Base-by-base conservation (phyloP, 208 protist genomes). In the Eutreptiella sp. region DNA sequence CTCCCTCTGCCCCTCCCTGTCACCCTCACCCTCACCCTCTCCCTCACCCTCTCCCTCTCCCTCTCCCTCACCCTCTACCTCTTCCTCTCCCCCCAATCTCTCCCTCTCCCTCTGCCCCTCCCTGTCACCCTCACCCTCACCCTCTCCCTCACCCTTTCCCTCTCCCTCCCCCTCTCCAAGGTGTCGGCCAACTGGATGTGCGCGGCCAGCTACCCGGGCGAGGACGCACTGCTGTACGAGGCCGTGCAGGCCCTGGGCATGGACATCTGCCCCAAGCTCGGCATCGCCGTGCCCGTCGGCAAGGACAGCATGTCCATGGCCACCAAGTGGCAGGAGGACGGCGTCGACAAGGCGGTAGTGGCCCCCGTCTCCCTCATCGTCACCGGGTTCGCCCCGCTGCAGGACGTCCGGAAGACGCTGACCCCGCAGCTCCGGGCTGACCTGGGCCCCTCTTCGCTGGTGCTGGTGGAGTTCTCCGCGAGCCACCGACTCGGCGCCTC, bases 281-380 rank as follows among this genome's bases (percentile, higher is more conserved):
- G 70, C 24, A 62, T 75, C 19, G 34, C 50, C 5, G 68, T 75
- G 29, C 70, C 70, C 59, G 70, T 75, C 24, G 70, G 70, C 31
- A 75, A 75, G 47, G 70, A 75, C 42, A 72, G 65, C 7, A 66
- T 75, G 47, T 72, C 64, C n/a, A 75, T 75, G 70, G 32, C 46
- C 4, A 38, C 70, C 9, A 45, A 48, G 39, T 75, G 70, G 70
- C 19, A 48, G 23, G 43, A 48, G 21, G 28, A 48, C 19, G 42
- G 29, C 35, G 46, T 46, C 19, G 5, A 36, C 46, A 60, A 71
- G 35, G 39, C 48, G 33, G 66, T 75, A 2, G 27, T 45, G 11
- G 48, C 70, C 32, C 70, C 71, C 4, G 45, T 76, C 0, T 54
- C 58, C 19, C 46, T 76, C n/a, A 42, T 76, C 21, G 31, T 73